Base-by-base conservation (phyloP, 2,329 filamentous ascomycete species). In the Botrytis medusae region DNA sequence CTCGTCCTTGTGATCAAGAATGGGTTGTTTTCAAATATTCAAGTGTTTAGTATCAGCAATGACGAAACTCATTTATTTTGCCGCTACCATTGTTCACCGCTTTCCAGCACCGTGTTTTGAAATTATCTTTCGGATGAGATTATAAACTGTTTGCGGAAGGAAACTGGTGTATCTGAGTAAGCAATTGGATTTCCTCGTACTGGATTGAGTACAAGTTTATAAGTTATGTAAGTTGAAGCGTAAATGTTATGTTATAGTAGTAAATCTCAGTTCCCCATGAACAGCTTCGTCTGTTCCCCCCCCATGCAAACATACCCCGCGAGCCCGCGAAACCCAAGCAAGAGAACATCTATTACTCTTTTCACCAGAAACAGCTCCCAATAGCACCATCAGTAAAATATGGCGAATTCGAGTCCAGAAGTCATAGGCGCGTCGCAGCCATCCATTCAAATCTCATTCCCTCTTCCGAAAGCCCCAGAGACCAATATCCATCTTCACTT, bases 401-500 rank as follows among this genome's bases (percentile, higher is more conserved):
- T 64, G 72, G 59, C 42, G 37, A 46, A 67, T 32, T 34, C 57
- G 25, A 61, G 25, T 40, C 8, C 71, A 37, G 51, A 42, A 20
- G 22, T 46, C 6, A 57, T 44, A 44, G 44, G 29, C 25, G 40
- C 29, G 25, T 48, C 71, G 18, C 32, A 40, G 12, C 57, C 63
- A 34, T 78, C 80, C 16, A 76, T 80, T 12, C 76, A 91, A 77
- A 81, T 91, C 18, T 89, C 89, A 1, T 84, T 91, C 37, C 87
- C 88, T 9, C 83, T 92, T 34, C 89, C 90, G 18, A 85, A 84
- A 74, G 86, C 89, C 1, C 81, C 88, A 29, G 88, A 91, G 78
- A 88, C 89, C 12, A 87, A 86, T 75, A 86, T 92, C 74, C 88
- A 90, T 80, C 79, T 91, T 51, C 88, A 88, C 61, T 81, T 92